Evolutionary conservation across 331 rosid species (phyloP).

Genomic region (Malus hybrid): DNA sequence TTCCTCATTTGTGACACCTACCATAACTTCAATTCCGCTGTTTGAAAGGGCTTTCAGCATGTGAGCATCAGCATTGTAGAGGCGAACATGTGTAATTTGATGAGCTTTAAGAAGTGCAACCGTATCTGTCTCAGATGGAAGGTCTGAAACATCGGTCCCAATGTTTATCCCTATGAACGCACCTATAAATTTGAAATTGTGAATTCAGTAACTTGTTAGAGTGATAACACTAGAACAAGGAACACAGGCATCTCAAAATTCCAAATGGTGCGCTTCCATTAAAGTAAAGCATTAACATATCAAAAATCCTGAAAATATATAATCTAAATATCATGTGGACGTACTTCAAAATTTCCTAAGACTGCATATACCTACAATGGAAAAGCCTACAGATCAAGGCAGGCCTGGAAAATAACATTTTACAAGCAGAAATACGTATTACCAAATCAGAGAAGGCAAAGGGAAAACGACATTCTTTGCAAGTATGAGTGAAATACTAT

Average conservation of each 20-base stretch:
- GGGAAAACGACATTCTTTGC: neutral
- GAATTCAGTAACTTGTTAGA: neutral
- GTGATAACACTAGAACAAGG: neutral
- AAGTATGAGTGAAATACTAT: neutral
- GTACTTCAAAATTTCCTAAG: neutral
- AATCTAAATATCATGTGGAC: neutral
- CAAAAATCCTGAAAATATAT: neutral
- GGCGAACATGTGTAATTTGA: slow-evolving; percentile 68
- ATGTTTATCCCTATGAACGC: slow-evolving; percentile 84
- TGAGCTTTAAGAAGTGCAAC: slow-evolving; percentile 65
- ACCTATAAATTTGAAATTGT: slow-evolving; percentile 49
- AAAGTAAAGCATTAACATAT: neutral
- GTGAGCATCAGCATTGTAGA: slow-evolving; percentile 63
- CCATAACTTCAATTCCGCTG: slow-evolving; percentile 64
- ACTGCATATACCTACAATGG: neutral
- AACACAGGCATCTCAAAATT: neutral
- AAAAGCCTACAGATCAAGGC: neutral
- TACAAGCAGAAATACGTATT: neutral
- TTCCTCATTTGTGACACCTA: slow-evolving; percentile 71
- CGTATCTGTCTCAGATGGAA: slow-evolving; percentile 56
- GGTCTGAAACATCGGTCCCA: slow-evolving; percentile 64
- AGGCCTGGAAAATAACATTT: neutral
- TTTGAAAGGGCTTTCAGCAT: slow-evolving; percentile 70
- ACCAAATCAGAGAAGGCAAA: neutral
- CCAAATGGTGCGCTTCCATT: neutral